Conservation (phyloP, 1,284 basidiomycete species). For the Irpex lacteus region DNA sequence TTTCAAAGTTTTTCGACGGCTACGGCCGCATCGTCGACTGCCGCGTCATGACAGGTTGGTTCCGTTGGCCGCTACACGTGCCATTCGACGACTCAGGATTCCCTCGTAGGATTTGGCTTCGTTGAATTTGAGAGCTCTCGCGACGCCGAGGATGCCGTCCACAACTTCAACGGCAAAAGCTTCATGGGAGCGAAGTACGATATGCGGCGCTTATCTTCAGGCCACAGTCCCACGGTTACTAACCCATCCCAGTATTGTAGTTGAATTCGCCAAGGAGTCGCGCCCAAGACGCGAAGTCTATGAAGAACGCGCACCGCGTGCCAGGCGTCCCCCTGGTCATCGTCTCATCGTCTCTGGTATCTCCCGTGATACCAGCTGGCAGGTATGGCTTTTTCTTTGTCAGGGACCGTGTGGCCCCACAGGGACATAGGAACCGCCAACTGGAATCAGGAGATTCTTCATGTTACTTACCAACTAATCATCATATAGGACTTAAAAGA, state of each 20-base stretch:
- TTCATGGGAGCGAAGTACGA: constrained; percentile 86
- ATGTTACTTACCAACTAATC: constrained; percentile 5
- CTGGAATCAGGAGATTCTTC: background rate
- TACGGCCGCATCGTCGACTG: constrained; percentile 87
- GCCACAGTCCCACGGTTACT: background rate
- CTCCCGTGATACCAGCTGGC: constrained; percentile 93
- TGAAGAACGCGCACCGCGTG: constrained; percentile 58
- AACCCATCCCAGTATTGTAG: constrained; percentile 64
- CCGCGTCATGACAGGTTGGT: constrained; percentile 87
- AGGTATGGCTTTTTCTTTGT: constrained; percentile 58
- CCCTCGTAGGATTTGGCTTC: constrained; percentile 78
- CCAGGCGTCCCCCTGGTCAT: constrained; percentile 76
- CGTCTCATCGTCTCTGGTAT: constrained; percentile 85
- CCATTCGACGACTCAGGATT: background rate
- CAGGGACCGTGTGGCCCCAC: constrained; percentile 8
- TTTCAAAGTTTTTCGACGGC: constrained; percentile 82
- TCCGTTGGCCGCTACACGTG: background rate
- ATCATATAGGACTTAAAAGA: constrained; percentile 87
- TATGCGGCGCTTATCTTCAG: background rate
- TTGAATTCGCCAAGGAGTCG: constrained; percentile 89
- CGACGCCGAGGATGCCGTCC: constrained; percentile 92
- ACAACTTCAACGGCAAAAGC: constrained; percentile 80
- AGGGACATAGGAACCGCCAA: background rate
- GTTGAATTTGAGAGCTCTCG: constrained; percentile 88
- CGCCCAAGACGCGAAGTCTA: constrained; percentile 78